Evolutionary conservation across 2,329 filamentous ascomycete genomes (phyloP).

Genomic region (Penicillium capsulatum): DNA sequence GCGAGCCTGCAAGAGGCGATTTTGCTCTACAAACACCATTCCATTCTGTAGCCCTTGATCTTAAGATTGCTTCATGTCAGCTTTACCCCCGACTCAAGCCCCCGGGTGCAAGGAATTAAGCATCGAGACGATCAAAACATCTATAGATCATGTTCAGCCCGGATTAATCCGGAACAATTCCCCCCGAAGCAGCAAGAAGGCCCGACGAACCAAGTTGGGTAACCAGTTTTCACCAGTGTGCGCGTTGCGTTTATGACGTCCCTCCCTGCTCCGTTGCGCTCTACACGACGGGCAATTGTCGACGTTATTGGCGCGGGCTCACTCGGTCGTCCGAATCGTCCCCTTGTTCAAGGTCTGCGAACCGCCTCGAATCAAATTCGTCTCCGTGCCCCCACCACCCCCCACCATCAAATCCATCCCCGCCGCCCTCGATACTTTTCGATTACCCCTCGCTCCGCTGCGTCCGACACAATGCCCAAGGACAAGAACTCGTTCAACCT

Average conservation of each 20-base stretch:
- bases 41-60: too few relatives aligned
- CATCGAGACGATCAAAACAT: too few relatives aligned
- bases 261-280: conserved; percentile 24
- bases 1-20: too few relatives aligned
- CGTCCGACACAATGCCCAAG: conserved; percentile 29
- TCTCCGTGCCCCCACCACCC: conserved; percentile 27
- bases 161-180: conserved; percentile 9
- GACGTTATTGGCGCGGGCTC: conserved; percentile 14
- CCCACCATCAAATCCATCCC: conserved; percentile 26
- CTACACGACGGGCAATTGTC: conserved; percentile 29
- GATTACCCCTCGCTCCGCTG: conserved; percentile 15
- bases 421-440: conserved; percentile 26
- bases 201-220: conserved; percentile 14
- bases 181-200: conserved; percentile 14
- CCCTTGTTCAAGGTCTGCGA: conserved; percentile 17
- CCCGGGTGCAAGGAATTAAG: too few relatives aligned
- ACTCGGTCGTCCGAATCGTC: conserved; percentile 17
- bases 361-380: conserved; percentile 27
- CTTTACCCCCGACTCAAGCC: too few relatives aligned
- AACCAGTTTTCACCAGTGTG: conserved; percentile 14
- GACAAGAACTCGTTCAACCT: conserved; percentile 57
- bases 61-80: too few relatives aligned
- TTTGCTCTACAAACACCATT: too few relatives aligned
- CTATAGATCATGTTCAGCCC: too few relatives aligned
- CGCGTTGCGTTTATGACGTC: conserved; percentile 30